A percentile compares a stretch with the other conserved stretches of the same genome.
Conservation (phyloP, 108 stramenopile genomes). For the Cylindrotheca fusiformis region DNA sequence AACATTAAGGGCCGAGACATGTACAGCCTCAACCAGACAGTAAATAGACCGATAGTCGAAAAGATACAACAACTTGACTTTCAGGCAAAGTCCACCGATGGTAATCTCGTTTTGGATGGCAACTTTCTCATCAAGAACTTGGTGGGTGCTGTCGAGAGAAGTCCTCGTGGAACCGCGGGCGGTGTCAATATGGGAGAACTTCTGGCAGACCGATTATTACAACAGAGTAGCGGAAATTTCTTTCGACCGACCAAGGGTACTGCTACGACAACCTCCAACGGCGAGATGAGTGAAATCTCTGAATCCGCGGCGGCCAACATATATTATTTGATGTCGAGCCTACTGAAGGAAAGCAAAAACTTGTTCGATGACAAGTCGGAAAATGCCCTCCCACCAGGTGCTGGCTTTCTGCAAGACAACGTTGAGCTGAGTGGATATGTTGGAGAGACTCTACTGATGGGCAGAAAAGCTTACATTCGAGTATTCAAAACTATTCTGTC, state of each 20-base stretch:
- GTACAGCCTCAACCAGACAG: conserved; percentile 2
- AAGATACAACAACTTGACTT: conserved; percentile 23
- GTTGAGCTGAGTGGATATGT: conserved; percentile 68
- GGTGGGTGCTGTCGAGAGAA: conserved; percentile 7
- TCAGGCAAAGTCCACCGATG: conserved; percentile 2
- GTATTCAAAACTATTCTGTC: conserved; percentile 41
- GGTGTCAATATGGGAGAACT: conserved; percentile 12
- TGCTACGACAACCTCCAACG: neutral
- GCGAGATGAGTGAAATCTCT: conserved; percentile 11
- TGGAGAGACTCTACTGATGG: conserved; percentile 53
- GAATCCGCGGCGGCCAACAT: conserved; percentile 54
- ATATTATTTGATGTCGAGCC: conserved; percentile 55
- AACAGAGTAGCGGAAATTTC: conserved; percentile 1
- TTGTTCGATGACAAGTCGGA: conserved; percentile 30
- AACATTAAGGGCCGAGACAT: conserved; percentile 17
- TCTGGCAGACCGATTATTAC: conserved; percentile 15
- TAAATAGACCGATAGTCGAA: conserved; percentile 3
- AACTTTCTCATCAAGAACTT: conserved; percentile 24
- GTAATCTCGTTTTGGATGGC: conserved; percentile 16
- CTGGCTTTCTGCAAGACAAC: conserved; percentile 36
- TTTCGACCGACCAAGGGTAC: neutral
- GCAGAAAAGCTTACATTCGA: conserved; percentile 42
- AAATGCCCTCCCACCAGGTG: conserved; percentile 30
- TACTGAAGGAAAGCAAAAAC: conserved; percentile 37
- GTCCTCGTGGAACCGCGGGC: neutral